These are phyloP conservation scores for Thuidium tamariscinum DNA, from an alignment of 225 moss, liverwort and hornwort genomes.

Conservation along the genomic window DNA sequence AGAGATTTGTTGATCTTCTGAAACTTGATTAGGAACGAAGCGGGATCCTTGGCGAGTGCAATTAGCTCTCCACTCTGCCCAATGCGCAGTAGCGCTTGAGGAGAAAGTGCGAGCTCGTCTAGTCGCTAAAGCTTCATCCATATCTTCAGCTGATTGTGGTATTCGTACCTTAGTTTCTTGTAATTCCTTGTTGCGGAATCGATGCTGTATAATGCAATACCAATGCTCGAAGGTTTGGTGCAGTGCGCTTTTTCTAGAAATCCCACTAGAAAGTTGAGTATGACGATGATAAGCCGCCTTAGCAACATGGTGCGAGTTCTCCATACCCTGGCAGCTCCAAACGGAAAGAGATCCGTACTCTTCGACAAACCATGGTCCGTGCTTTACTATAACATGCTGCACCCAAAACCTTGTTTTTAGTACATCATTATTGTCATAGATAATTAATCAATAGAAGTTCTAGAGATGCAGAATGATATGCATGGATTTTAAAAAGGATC, in stretches of 20 bases:
- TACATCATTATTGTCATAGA: no score
- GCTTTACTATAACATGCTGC: background rate
- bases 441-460: no score
- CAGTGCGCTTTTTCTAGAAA: background rate
- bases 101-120: background rate
- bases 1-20: background rate
- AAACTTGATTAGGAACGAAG: fast-evolving
- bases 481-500: no score
- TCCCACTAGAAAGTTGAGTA: background rate
- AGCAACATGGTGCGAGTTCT: background rate
- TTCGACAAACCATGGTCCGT: background rate
- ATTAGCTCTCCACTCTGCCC: fast-evolving
- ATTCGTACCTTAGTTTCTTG: fast-evolving
- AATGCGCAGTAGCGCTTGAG: fast-evolving
- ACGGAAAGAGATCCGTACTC: no score
- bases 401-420: background rate
- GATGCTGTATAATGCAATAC: background rate
- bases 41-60: background rate
- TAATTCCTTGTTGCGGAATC: background rate
- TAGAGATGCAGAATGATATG: no score
- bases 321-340: no score
- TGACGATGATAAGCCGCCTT: background rate
- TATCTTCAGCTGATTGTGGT: background rate
- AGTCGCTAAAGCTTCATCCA: fast-evolving
- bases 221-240: background rate